These are phyloP conservation scores for Fraxinus platypoda DNA, from an alignment of 305 asterid genomes.

Conservation along the genomic window DNA sequence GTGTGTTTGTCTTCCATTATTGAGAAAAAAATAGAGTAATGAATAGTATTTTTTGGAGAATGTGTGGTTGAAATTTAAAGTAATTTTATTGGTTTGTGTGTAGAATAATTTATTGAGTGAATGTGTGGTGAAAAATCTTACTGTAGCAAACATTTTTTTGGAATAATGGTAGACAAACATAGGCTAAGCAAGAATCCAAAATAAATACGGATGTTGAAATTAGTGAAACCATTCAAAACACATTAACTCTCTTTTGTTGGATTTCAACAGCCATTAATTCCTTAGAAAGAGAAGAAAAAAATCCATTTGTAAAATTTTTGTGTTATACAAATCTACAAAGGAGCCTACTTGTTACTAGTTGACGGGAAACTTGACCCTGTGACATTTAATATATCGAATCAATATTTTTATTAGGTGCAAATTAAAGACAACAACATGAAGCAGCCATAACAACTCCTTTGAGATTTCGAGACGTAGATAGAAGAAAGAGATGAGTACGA, in stretches of 20 bases:
- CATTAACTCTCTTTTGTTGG: background rate
- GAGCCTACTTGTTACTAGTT: background rate
- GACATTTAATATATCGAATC: background rate
- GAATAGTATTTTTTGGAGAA: too few relatives aligned
- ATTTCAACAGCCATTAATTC: background rate
- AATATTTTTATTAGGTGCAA: background rate
- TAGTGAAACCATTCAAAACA: background rate
- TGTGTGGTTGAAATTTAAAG: too few relatives aligned
- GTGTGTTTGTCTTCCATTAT: too few relatives aligned
- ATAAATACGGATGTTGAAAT: background rate
- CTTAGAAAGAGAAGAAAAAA: background rate
- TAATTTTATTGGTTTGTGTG: too few relatives aligned
- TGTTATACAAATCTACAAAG: background rate
- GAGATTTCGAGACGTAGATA: background rate
- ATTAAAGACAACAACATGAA: background rate
- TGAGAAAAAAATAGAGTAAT: too few relatives aligned
- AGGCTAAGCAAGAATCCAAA: background rate
- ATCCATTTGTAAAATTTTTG: background rate
- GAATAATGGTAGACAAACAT: too few relatives aligned
- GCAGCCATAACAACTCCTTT: background rate
- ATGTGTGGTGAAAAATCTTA: too few relatives aligned
- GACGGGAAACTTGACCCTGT: background rate
- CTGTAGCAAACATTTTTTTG: too few relatives aligned
- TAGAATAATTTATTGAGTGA: too few relatives aligned
- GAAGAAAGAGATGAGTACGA: background rate